A percentile compares a stretch with the other conserved stretches of the same genome.
These are phyloP conservation scores for Ilyonectria robusta DNA, from an alignment of 2,329 filamentous ascomycete species.

Conservation along the genomic window DNA sequence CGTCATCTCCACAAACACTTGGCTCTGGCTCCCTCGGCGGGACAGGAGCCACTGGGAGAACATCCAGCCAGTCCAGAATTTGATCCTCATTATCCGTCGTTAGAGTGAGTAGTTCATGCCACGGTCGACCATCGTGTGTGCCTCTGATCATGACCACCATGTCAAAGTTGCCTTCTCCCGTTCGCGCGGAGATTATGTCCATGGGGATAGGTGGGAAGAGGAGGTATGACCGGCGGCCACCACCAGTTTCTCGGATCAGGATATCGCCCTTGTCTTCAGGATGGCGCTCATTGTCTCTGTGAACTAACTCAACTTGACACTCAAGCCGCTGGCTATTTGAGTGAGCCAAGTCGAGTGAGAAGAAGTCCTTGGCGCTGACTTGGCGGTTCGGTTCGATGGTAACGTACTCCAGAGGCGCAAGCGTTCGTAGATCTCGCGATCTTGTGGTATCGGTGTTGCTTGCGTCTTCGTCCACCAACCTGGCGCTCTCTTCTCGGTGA, in stretches of 20 bases:
- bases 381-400: slow-evolving; percentile 82
- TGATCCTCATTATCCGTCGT: slow-evolving; percentile 82
- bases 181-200: slow-evolving; percentile 82
- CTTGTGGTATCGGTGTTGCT: slow-evolving; percentile 85
- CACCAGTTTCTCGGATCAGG: slow-evolving; percentile 92
- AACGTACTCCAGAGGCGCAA: slow-evolving; percentile 79
- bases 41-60: slow-evolving; percentile 72
- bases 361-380: slow-evolving; percentile 91
- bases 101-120: slow-evolving; percentile 89
- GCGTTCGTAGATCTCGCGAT: slow-evolving; percentile 82
- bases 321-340: slow-evolving; percentile 92
- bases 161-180: slow-evolving; percentile 77
- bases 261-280: slow-evolving; percentile 82
- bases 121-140: slow-evolving; percentile 73
- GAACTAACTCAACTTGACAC: slow-evolving; percentile 88
- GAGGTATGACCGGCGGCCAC: slow-evolving; percentile 80
- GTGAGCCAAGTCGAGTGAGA: slow-evolving; percentile 87
- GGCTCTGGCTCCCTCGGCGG: slow-evolving; percentile 60
- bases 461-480: slow-evolving; percentile 87
- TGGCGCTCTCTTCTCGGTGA: slow-evolving; percentile 76
- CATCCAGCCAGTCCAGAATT: slow-evolving; percentile 87
- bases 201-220: slow-evolving; percentile 91
- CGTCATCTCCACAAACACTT: slow-evolving; percentile 50
- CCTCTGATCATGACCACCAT: slow-evolving; percentile 92
- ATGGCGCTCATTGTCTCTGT: slow-evolving; percentile 83